Conservation (phyloP, 352 stramenopile genomes). For the Pythium brassicae region DNA sequence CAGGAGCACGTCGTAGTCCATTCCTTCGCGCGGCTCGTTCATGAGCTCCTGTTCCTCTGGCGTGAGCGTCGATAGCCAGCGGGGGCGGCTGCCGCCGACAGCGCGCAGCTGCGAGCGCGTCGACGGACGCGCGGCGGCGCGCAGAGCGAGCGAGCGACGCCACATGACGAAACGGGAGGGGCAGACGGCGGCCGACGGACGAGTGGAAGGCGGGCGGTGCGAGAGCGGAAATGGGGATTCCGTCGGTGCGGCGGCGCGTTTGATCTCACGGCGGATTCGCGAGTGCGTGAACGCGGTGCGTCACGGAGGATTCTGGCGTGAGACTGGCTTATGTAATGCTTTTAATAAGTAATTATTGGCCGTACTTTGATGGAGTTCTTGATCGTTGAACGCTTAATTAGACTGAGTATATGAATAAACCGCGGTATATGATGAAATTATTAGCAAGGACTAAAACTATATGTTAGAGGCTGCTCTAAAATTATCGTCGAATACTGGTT, state of each 20-base stretch:
- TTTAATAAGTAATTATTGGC: background rate
- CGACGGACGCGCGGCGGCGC: constrained; percentile 1
- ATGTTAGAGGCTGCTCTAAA: background rate
- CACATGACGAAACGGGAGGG: background rate
- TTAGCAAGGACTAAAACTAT: too few relatives aligned
- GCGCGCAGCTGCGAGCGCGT: constrained; percentile 8
- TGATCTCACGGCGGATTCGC: background rate
- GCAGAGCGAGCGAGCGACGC: constrained; percentile 10
- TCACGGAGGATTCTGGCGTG: background rate
- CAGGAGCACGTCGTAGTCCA: constrained; percentile 99
- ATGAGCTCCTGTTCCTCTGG: constrained; percentile 67
- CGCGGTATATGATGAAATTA: background rate
- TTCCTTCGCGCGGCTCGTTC: constrained; percentile 82
- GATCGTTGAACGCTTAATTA: background rate
- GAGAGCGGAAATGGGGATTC: constrained; percentile 1
- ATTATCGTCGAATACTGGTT: background rate
- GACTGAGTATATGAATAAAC: background rate
- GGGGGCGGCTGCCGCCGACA: constrained; percentile 13
- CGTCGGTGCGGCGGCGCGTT: background rate
- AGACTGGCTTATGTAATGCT: background rate
- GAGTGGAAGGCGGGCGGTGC: background rate
- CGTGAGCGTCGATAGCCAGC: constrained; percentile 45
- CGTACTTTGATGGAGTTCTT: background rate
- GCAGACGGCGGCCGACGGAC: background rate
- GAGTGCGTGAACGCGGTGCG: background rate